Conservation (phyloP, 352 stramenopile genomes). For the Thalassiosira livingstoniorum region DNA sequence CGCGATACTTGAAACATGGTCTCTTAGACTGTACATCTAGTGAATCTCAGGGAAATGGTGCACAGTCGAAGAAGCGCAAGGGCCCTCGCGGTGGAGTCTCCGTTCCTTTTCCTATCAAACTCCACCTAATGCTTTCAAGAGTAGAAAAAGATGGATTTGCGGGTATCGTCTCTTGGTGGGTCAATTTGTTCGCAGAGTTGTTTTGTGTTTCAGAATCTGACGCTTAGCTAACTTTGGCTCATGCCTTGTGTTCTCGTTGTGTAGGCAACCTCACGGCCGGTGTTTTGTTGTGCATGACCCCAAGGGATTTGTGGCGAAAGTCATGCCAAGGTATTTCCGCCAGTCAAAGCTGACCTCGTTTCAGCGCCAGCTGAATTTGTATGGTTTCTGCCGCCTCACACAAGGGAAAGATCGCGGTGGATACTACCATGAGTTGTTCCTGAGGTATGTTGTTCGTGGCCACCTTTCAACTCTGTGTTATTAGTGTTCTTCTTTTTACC, state of each 20-base stretch:
- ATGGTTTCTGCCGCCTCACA: constrained; percentile 53
- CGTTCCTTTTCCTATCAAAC: constrained; percentile 68
- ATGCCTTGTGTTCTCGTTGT: background rate
- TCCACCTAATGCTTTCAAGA: constrained; percentile 72
- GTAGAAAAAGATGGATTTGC: constrained; percentile 60
- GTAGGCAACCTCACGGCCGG: constrained; percentile 69
- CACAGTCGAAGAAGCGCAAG: constrained; percentile 38
- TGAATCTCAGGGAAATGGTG: constrained; percentile 5
- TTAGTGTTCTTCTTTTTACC: too few species aligned
- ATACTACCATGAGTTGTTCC: constrained; percentile 72
- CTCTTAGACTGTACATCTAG: background rate
- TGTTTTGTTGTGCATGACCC: constrained; percentile 75
- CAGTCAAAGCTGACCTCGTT: constrained; percentile 67
- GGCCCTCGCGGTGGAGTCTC: constrained; percentile 59
- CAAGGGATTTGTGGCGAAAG: constrained; percentile 60
- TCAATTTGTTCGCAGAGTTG: background rate
- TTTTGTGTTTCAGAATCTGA: background rate
- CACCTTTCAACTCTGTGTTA: too few species aligned
- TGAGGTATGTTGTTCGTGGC: constrained; percentile 31
- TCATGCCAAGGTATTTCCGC: constrained; percentile 77
- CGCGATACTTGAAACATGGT: background rate
- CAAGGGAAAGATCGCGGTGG: constrained; percentile 38
- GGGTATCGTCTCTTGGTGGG: constrained; percentile 69
- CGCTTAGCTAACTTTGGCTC: background rate
- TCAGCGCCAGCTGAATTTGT: constrained; percentile 72